Percentiles rank a stretch among this genome's conserved stretches.
Conservation (phyloP, 2,329 filamentous ascomycete genomes). For the Scopulariopsis brevicaulis region DNA sequence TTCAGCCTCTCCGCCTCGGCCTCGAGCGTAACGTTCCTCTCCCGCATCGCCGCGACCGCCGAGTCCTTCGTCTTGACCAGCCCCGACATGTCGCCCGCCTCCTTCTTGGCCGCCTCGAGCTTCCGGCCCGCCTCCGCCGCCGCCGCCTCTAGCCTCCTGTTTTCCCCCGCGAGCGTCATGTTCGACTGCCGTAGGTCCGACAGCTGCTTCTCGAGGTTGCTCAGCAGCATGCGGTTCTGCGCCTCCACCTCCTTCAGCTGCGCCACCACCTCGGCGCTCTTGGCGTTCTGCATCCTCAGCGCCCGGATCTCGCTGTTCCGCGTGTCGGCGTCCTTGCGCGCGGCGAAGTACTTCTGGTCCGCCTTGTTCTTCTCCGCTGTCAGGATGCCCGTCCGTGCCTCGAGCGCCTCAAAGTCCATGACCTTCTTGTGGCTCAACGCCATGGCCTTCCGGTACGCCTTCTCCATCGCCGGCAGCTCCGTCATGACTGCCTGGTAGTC, state of each 20-base stretch:
- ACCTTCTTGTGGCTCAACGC: constrained; percentile 79
- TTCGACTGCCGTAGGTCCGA: constrained; percentile 73
- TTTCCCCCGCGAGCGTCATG: constrained; percentile 56
- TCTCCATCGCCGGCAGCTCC: constrained; percentile 81
- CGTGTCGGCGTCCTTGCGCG: constrained; percentile 86
- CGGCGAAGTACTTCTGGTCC: constrained; percentile 95
- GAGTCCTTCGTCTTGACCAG: constrained; percentile 68
- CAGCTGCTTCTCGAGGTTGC: constrained; percentile 84
- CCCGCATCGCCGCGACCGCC: constrained; percentile 34
- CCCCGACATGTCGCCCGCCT: constrained; percentile 66
- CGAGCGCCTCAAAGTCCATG: constrained; percentile 60
- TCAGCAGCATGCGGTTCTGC: constrained; percentile 61
- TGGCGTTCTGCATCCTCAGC: constrained; percentile 71
- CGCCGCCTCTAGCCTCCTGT: constrained; percentile 63
- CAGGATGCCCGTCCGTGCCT: constrained; percentile 66
- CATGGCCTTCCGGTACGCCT: constrained; percentile 82
- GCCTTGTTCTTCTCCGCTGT: constrained; percentile 89
- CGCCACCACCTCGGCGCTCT: constrained; percentile 86
- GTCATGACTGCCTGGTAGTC: constrained; percentile 77
- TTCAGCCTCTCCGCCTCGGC: constrained; percentile 72
- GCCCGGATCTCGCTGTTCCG: constrained; percentile 70
- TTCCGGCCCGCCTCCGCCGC: constrained; percentile 58
- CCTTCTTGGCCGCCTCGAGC: constrained; percentile 61
- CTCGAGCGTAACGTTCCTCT: constrained; percentile 51
- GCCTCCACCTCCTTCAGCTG: constrained; percentile 86